Percentiles rank a stretch among this genome's conserved stretches.
These are phyloP conservation scores for Lizanozyma gosingica DNA, from an alignment of 1,139 yeast species.

Conservation along the genomic window DNA sequence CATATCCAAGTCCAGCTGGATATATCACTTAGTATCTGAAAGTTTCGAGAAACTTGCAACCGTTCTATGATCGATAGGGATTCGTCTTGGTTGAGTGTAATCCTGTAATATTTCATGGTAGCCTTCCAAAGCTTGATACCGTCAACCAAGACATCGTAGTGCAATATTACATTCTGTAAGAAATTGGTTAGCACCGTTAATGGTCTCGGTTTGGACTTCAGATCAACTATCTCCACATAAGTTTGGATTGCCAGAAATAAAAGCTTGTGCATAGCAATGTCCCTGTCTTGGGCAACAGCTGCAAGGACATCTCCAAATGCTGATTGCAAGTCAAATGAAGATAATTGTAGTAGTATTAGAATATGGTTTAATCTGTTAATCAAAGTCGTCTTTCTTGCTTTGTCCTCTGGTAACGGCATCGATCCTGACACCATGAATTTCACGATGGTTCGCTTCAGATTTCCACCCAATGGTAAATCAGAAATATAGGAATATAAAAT, in stretches of 20 bases:
- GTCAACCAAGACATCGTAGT: background rate
- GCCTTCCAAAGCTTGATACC: background rate
- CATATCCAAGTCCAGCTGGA: background rate
- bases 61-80: background rate
- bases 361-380: conserved; percentile 31
- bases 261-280: background rate
- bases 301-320: background rate
- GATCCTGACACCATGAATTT: conserved; percentile 10
- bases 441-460: conserved; percentile 25
- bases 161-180: background rate
- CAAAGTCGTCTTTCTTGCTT: conserved; percentile 22
- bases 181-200: background rate
- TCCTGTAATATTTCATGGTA: too few species aligned
- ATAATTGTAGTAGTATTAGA: conserved; percentile 24
- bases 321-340: conserved; percentile 6
- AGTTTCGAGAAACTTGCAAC: background rate
- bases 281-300: background rate
- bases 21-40: background rate
- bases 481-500: conserved; percentile 27
- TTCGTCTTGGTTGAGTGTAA: background rate
- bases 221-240: background rate
- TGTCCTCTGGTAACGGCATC: conserved; percentile 16
- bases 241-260: background rate
- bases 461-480: conserved; percentile 16
- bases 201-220: background rate